Conservation (phyloP, 73 alveolate species). For the Symbiodinium natans region DNA sequence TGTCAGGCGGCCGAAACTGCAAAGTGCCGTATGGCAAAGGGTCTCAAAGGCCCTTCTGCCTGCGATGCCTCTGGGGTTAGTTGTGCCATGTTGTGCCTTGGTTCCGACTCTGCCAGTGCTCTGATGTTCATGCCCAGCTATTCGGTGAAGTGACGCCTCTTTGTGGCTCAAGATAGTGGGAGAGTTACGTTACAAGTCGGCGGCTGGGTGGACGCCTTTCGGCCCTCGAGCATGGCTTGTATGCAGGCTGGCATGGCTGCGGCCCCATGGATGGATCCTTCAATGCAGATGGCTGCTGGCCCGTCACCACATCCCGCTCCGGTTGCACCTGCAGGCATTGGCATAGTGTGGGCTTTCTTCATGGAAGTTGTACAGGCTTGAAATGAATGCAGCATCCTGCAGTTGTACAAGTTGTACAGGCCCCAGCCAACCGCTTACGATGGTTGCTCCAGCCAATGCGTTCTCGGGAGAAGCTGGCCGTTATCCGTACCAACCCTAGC, state of each 20-base stretch:
- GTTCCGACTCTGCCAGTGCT: too few relatives aligned
- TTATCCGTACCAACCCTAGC: conserved; percentile 30
- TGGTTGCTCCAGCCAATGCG: conserved; percentile 90
- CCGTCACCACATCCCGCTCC: conserved; percentile 79
- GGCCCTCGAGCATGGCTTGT: conserved; percentile 1
- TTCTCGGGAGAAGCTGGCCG: conserved; percentile 93
- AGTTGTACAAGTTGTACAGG: background rate
- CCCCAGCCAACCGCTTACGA: conserved; percentile 90
- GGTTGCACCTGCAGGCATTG: conserved; percentile 59
- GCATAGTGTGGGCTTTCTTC: too few relatives aligned
- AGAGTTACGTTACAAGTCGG: background rate
- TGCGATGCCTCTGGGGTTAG: too few relatives aligned
- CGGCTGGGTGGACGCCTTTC: background rate
- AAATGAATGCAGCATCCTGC: too few relatives aligned
- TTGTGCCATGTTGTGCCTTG: too few relatives aligned
- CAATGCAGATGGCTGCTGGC: conserved; percentile 71
- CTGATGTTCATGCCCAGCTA: too few relatives aligned
- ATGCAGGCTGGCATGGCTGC: conserved; percentile 57
- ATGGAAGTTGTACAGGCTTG: too few relatives aligned
- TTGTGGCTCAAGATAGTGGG: background rate
- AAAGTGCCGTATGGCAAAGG: background rate
- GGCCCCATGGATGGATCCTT: conserved; percentile 78
- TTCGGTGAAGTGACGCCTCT: too few relatives aligned
- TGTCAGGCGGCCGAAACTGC: background rate
- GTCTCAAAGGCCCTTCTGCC: background rate